Evolutionary conservation across 2,329 filamentous ascomycete species (phyloP), one percentile per base, ranked within the genome.

Genomic region (Microdochium nivale): DNA sequence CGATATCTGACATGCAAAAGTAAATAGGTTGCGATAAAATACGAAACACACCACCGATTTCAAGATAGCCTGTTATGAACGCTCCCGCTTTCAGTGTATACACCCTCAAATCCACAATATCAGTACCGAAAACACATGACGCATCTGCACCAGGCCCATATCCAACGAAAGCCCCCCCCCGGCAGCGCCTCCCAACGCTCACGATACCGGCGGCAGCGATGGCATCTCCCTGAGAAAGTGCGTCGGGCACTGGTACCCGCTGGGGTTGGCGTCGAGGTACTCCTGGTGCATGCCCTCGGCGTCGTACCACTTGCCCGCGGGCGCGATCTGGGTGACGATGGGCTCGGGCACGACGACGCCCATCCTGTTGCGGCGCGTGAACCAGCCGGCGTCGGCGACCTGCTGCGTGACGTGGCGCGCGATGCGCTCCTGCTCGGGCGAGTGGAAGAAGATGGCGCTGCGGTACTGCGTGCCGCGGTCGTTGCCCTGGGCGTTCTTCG

Each of bases 211-310:
- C 60, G 79, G 67, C 63, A 87, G 63, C 8, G 77, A 70, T 13
- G 81, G 76, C 55, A 87, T 84, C 21, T 72, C 70, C 57, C 85
- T 74, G 65, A 87, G 57, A 59, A 78, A 83, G 63, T 88, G 85
- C 60, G 77, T 88, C 5, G 90, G 88, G 65, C 90, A 96, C 73
- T 95, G 88, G 69, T 96, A 96, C 0, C 90, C 90, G 21, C 70
- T 65, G 0, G 87, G 86, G 67, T 92, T 92, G 61, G 81, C 81
- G 53, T 80, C 65, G 54, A 83, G 66, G 57, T 82, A 97, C 59
- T 86, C 71, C 77, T 99, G 94, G 70, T 99, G 94, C 66, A 97
- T 96, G 53, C 88, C 83, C 77, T 99, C 94, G 1, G 94, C 94
- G 70, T 95, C 86, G 86, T 88, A 99, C 94, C 94, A 97, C 68